Percentiles rank a stretch among this genome's conserved stretches.
Evolutionary conservation across 2,329 filamentous ascomycete species (phyloP).

Genomic region (Lasiodiplodia hormozganensis): DNA sequence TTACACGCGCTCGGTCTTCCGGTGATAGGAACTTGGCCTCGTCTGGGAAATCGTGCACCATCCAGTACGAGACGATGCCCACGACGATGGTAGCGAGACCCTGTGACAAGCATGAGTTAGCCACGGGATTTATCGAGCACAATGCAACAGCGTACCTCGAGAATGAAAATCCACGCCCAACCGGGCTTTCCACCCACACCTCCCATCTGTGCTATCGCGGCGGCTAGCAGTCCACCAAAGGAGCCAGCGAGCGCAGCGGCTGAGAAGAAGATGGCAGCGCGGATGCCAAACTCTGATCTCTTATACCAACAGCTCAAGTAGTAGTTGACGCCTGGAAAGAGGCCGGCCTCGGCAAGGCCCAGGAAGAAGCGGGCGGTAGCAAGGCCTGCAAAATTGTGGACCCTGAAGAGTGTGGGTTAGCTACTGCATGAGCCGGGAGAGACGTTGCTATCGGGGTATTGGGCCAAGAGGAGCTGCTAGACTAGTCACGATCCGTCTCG

Average conservation of each 20-base stretch:
- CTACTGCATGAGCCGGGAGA: neutral
- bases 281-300: conserved; percentile 78
- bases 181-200: conserved; percentile 60
- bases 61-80: conserved; percentile 74
- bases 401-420: neutral
- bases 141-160: conserved; percentile 28
- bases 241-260: conserved; percentile 80
- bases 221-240: conserved; percentile 76
- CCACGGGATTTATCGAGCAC: neutral
- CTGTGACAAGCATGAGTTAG: conserved; percentile 58
- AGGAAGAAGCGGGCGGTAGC: conserved; percentile 63
- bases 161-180: conserved; percentile 51
- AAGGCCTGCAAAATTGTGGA: conserved; percentile 31
- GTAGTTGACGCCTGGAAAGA: conserved; percentile 72
- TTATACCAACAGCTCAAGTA: conserved; percentile 87
- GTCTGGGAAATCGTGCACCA: conserved; percentile 83
- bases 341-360: conserved; percentile 74
- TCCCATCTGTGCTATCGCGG: conserved; percentile 73
- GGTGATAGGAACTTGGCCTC: conserved; percentile 75
- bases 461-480: neutral
- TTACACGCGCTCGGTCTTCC: conserved; percentile 73
- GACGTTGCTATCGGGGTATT: neutral
- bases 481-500: neutral
- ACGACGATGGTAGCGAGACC: conserved; percentile 72
- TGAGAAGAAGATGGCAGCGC: conserved; percentile 83